A percentile compares a stretch with the other conserved stretches of the same genome.
Evolutionary conservation across 768 basidiomycete species (phyloP).

Genomic region (Podaxis sp.): DNA sequence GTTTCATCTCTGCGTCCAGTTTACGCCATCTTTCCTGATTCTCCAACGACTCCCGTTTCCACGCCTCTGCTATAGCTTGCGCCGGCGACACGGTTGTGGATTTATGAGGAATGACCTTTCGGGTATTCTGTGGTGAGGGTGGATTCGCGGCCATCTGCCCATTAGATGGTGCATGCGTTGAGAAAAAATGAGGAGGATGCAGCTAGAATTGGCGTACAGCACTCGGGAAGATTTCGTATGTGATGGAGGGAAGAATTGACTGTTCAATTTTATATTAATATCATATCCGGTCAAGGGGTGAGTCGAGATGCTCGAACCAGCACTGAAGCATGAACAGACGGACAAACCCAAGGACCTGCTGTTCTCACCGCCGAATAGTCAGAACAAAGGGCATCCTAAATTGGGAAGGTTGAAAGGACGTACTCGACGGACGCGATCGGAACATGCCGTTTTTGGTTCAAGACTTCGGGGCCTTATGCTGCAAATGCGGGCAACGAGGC

Average conservation of each 20-base stretch:
- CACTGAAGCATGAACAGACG: constrained; percentile 36
- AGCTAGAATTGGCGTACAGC: constrained; percentile 37
- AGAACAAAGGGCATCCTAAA: constrained; percentile 51
- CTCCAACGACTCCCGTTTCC: constrained; percentile 62
- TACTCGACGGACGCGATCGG: constrained; percentile 36
- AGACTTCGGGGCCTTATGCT: constrained; percentile 23
- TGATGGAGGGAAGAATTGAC: constrained; percentile 32
- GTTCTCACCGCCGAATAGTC: constrained; percentile 37
- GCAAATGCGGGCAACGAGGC: constrained; percentile 29
- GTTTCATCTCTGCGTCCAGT: constrained; percentile 48
- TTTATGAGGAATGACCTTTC: constrained; percentile 31
- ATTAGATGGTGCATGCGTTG: constrained; percentile 29
- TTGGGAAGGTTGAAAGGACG: constrained; percentile 51
- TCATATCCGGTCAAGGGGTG: constrained; percentile 37
- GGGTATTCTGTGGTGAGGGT: constrained; percentile 34
- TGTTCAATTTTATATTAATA: constrained; percentile 46
- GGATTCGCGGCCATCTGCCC: constrained; percentile 46
- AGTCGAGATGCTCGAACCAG: constrained; percentile 36
- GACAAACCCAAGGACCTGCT: constrained; percentile 33
- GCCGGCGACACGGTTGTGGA: constrained; percentile 46
- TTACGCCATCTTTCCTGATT: constrained; percentile 58
- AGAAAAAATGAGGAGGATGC: constrained; percentile 29
- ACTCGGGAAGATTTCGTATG: constrained; percentile 32
- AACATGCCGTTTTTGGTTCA: constrained; percentile 45
- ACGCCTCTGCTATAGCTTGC: constrained; percentile 67